These are phyloP conservation scores for Bolboschoenus planiculmis DNA, from an alignment of 176 grass and related monocot genomes.

Conservation along the genomic window DNA sequence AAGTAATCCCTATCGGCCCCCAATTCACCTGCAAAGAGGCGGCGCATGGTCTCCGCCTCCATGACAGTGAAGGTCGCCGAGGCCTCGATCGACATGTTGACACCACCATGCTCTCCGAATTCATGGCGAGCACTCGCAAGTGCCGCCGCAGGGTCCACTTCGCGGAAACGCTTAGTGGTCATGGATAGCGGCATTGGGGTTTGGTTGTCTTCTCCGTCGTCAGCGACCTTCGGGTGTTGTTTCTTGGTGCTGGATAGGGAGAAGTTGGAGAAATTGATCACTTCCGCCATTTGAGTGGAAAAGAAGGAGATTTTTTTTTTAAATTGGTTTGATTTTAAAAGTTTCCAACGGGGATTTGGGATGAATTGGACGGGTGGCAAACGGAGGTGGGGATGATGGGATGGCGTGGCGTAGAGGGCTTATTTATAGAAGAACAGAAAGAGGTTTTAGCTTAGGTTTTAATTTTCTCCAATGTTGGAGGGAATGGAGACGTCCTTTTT, in stretches of 20 bases:
- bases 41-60: conserved; percentile 88
- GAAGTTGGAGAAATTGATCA: conserved; percentile 23
- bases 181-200: background rate
- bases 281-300: conserved; percentile 19
- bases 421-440: conserved; percentile 10
- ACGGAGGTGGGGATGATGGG: background rate
- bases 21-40: conserved; percentile 76
- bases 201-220: conserved; percentile 23
- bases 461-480: background rate
- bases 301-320: background rate
- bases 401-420: background rate
- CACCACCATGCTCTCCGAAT: conserved; percentile 94
- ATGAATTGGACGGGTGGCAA: background rate
- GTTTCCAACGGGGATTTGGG: background rate
- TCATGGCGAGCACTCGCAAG: conserved; percentile 77
- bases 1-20: conserved; percentile 88
- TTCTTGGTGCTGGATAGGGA: conserved; percentile 34
- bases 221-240: conserved; percentile 6
- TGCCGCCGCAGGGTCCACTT: conserved; percentile 59
- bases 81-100: conserved; percentile 99
- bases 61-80: conserved; percentile 99
- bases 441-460: background rate
- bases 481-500: conserved; percentile 2
- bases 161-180: conserved; percentile 19
- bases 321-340: background rate